A percentile compares a stretch with the other conserved stretches of the same genome.
These are phyloP conservation scores for Anastatica hierochuntica DNA, from an alignment of 345 rosid species.

Conservation along the genomic window DNA sequence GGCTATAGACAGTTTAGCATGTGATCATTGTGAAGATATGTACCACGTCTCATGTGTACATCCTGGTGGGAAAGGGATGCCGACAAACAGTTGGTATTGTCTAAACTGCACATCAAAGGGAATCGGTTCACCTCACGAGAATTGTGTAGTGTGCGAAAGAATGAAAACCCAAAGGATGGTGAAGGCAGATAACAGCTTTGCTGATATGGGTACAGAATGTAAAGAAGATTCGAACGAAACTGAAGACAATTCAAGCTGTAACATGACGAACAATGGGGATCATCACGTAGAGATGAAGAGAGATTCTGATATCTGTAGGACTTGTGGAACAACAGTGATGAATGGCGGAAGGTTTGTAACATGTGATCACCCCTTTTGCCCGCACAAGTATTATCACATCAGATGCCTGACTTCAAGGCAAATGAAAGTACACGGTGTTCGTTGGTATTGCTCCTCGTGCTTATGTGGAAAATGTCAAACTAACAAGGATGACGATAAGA, in stretches of 20 bases:
- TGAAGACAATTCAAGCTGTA: conserved; percentile 37
- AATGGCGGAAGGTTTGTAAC: conserved; percentile 38
- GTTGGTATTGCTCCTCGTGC: conserved; percentile 95
- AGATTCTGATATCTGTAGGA: conserved; percentile 33
- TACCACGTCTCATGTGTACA: conserved; percentile 76
- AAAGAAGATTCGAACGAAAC: conserved; percentile 29
- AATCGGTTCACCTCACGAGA: conserved; percentile 57
- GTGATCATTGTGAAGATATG: conserved; percentile 82
- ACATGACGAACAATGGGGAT: too few species aligned
- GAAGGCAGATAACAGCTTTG: conserved; percentile 20
- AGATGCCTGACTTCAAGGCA: conserved; percentile 70
- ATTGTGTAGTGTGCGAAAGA: conserved; percentile 65
- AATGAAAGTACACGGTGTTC: conserved; percentile 43
- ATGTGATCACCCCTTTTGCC: conserved; percentile 60
- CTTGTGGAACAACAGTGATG: conserved; percentile 41
- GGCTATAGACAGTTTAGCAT: conserved; percentile 54
- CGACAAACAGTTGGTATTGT: conserved; percentile 71
- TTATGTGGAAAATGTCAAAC: conserved; percentile 64
- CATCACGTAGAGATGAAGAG: conserved; percentile 14
- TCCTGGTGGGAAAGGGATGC: conserved; percentile 57
- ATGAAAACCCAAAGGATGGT: conserved; percentile 34
- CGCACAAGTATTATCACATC: conserved; percentile 55
- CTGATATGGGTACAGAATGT: conserved; percentile 14
- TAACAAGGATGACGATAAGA: conserved; percentile 69
- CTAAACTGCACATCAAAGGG: conserved; percentile 47